Evolutionary conservation across 2,329 filamentous ascomycete genomes (phyloP).

Genomic region (Botrytis aclada): DNA sequence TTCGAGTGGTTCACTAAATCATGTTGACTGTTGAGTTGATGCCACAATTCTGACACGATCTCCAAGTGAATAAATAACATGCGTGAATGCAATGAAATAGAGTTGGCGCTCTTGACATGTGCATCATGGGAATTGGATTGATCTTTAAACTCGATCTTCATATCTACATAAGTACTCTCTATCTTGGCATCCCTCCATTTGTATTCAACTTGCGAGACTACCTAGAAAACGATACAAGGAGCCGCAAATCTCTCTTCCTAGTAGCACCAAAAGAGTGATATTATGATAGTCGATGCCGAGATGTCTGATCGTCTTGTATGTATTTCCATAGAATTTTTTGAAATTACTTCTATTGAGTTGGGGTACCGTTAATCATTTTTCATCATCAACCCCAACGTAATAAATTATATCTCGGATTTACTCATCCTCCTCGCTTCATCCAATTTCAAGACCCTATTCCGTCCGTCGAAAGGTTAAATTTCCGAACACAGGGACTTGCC

Average conservation of each 20-base stretch:
- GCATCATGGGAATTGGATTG: fast-evolving
- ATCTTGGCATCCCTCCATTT: background rate
- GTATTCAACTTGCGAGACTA: background rate
- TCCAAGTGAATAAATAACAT: background rate
- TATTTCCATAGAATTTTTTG: no score
- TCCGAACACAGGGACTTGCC: background rate
- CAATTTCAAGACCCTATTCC: background rate
- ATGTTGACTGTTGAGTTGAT: no score
- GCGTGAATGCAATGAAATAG: background rate
- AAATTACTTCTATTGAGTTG: background rate
- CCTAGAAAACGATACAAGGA: background rate
- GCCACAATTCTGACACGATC: background rate
- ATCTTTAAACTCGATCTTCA: background rate
- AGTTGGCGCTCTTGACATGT: background rate
- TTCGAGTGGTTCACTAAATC: no score
- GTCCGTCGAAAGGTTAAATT: background rate
- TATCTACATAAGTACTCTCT: background rate
- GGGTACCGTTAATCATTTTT: background rate
- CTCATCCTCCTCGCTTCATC: background rate
- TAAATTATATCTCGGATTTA: background rate
- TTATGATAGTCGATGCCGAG: background rate
- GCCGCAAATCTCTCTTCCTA: background rate
- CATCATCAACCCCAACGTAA: background rate
- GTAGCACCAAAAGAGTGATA: background rate
- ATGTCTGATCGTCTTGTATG: background rate